Percentiles rank a stretch among this genome's conserved stretches.
Conservation (phyloP, 768 basidiomycete genomes). For the Tylopilus intermedius region DNA sequence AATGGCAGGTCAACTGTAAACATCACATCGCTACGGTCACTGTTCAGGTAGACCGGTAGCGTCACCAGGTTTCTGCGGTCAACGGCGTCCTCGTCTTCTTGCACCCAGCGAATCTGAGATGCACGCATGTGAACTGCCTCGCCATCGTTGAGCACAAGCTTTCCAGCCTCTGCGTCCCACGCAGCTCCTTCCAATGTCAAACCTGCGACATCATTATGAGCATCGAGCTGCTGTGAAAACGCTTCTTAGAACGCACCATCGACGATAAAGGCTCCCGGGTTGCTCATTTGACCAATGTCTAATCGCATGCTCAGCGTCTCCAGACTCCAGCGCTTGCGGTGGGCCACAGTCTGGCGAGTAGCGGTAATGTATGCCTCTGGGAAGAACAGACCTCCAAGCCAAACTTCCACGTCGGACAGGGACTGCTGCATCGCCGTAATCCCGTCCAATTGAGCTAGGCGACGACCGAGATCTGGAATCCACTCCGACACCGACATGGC, state of each 20-base stretch:
- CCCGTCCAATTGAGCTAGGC: conserved; percentile 76
- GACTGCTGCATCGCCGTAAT: conserved; percentile 53
- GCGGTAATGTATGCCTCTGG: conserved; percentile 96
- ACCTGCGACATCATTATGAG: conserved; percentile 43
- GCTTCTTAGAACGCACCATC: conserved; percentile 59
- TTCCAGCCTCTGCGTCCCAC: conserved; percentile 52
- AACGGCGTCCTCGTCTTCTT: conserved; percentile 39
- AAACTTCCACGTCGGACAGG: conserved; percentile 70
- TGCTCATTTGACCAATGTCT: conserved; percentile 76
- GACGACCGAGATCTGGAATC: conserved; percentile 76
- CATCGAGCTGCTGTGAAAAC: not conserved
- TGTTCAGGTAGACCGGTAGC: conserved; percentile 90
- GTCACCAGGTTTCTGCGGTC: conserved; percentile 51
- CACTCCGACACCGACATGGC: conserved; percentile 79
- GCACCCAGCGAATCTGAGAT: conserved; percentile 86
- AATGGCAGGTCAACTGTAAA: conserved; percentile 87
- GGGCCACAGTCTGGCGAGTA: conserved; percentile 92
- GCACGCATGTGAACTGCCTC: conserved; percentile 72
- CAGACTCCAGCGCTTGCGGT: conserved; percentile 86
- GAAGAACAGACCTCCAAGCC: conserved; percentile 94
- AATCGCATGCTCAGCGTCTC: conserved; percentile 80
- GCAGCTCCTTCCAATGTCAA: conserved; percentile 83
- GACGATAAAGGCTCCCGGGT: conserved; percentile 76
- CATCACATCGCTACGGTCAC: conserved; percentile 82
- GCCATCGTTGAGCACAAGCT: conserved; percentile 80